Base-by-base conservation (phyloP, 345 rosid species). In the Salix viminalis region DNA sequence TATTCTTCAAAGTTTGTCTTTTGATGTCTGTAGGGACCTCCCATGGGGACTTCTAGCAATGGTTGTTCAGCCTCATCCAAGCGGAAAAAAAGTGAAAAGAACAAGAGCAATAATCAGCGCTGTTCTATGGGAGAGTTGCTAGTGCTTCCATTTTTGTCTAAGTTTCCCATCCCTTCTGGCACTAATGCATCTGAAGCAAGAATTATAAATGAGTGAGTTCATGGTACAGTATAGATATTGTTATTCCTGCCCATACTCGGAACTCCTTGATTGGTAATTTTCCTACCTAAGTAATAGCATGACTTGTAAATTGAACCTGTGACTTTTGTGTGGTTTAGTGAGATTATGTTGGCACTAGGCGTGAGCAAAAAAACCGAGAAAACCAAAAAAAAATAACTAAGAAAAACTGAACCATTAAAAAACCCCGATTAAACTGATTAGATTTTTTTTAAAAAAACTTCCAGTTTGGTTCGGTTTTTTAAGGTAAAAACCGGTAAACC, bases 91-190 rank as follows among this genome's bases (percentile, higher is more conserved):
- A 88, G 91, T 67, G 97, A 88, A 87, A 89, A 86, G 83, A 84
- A 83, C 83, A 89, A 77, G 85, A 84, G 76, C 80, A 81, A 76
- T 69, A 85, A 80, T 74, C 92, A 85, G 75, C 81, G 76, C 62
- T 28, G 52, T 82, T 85, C 88, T 76, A 88, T 91, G 76, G 98
- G 98, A 77, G 98, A 90, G 86, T 79, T 91, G 50, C 76, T 91
- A 89, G 97, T 93, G 85, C 90, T 91, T 87, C 98, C 98, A 68
- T 93, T 79, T 90, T 77, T 93, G 83, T 91, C 94, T 50, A 90
- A 89, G 79, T 90, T 85, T 74, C 84, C 89, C 67, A 80, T 90
- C 77, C 94, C 97, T 36, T 84, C 86, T 36, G 82, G 83, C 74
- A 80, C 82, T 60, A 84, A 77, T 84, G 85, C 83, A 80, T 79